phyloP scores from a whole-genome alignment of 2,329 filamentous ascomycete genomes.

The Zasmidium angulare region DNA sequence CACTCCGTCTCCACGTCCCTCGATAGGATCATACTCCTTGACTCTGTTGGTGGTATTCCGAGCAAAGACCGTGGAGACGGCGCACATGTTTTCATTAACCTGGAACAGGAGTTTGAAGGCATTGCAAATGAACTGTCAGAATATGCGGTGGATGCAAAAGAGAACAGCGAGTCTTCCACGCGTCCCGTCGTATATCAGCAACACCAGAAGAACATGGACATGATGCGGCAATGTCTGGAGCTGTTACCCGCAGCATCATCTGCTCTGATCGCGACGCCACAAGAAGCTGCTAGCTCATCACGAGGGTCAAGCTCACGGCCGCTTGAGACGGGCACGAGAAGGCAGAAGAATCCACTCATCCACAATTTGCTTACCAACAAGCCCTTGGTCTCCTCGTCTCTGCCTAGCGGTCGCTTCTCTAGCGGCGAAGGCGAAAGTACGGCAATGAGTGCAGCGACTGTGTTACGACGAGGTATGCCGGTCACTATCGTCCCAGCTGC shows the following conservation, averaged over 20 bases:
- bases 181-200: conserved; percentile 35
- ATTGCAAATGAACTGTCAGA: conserved; percentile 58
- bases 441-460: conserved; percentile 59
- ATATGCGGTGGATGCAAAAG: conserved; percentile 21
- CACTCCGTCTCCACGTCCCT: conserved; percentile 41
- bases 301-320: conserved; percentile 22
- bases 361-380: conserved; percentile 97
- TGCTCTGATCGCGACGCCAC: conserved; percentile 81
- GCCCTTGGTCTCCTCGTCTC: conserved; percentile 84
- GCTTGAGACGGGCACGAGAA: conserved; percentile 48
- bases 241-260: conserved; percentile 83
- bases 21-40: conserved; percentile 85
- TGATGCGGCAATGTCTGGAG: conserved; percentile 69
- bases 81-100: conserved; percentile 84
- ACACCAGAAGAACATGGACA: conserved; percentile 69
- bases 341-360: conserved; percentile 79
- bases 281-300: conserved; percentile 70
- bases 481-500: conserved; percentile 79
- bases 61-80: conserved; percentile 58
- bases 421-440: conserved; percentile 22
- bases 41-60: conserved; percentile 83
- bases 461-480: conserved; percentile 89
- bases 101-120: conserved; percentile 80
- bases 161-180: conserved; percentile 20
- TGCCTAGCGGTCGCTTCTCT: conserved; percentile 65